Conservation (phyloP, 805 yeast genomes). For the Nakazawaea siamensis region DNA sequence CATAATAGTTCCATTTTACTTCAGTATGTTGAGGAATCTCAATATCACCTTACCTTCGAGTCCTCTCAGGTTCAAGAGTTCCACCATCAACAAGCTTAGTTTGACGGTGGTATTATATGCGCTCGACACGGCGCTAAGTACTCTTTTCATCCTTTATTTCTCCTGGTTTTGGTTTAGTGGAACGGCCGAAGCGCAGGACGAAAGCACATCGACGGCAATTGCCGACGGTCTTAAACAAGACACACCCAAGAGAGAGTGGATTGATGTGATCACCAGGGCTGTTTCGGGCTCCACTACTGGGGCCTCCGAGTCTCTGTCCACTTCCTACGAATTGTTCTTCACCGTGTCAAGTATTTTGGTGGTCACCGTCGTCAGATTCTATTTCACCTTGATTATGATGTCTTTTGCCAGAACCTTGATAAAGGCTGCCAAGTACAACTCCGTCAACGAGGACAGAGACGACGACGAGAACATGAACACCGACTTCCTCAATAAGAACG, state of each 20-base stretch:
- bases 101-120: slow-evolving; percentile 55
- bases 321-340: slow-evolving; percentile 46
- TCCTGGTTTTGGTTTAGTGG: slow-evolving; percentile 63
- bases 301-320: slow-evolving; percentile 56
- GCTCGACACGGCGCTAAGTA: slow-evolving; percentile 59
- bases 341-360: slow-evolving; percentile 42
- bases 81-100: slow-evolving; percentile 53
- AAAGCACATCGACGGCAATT: slow-evolving; percentile 3
- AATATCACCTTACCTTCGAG: slow-evolving; percentile 15
- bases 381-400: slow-evolving; percentile 50
- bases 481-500: slow-evolving; percentile 1
- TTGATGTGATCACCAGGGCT: slow-evolving; percentile 9
- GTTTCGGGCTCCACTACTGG: slow-evolving; percentile 11
- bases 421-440: slow-evolving; percentile 30
- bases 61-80: slow-evolving; percentile 23
- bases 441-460: not conserved
- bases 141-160: slow-evolving; percentile 68
- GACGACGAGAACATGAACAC: slow-evolving; percentile 4
- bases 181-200: slow-evolving; percentile 17
- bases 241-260: slow-evolving; percentile 5
- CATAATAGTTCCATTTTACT: slow-evolving; percentile 53
- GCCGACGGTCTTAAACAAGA: not conserved
- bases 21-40: slow-evolving; percentile 46
- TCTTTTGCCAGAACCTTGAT: slow-evolving; percentile 54
- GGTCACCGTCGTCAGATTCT: slow-evolving; percentile 42